These are phyloP conservation scores for Quercus robur DNA, from an alignment of 306 rosid species.

Conservation along the genomic window DNA sequence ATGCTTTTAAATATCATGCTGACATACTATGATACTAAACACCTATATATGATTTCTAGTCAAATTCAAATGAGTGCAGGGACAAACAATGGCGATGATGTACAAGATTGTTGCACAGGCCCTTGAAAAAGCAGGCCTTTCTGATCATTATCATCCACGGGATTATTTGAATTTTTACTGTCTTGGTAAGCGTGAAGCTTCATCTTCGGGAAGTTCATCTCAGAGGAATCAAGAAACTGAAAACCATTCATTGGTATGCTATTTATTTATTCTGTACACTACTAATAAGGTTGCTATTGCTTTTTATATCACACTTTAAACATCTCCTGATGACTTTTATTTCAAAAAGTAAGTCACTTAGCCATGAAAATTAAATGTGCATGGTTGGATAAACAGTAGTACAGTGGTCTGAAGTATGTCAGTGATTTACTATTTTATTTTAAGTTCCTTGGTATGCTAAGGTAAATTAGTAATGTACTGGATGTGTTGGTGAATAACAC, in stretches of 20 bases:
- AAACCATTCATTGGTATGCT: constrained; percentile 48
- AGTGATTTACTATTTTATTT: too few species aligned
- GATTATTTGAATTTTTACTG: constrained; percentile 72
- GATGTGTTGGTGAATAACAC: too few species aligned
- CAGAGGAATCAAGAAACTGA: constrained; percentile 24
- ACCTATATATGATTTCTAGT: not conserved
- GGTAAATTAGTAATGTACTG: too few species aligned
- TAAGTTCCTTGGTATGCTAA: too few species aligned
- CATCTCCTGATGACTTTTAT: too few species aligned
- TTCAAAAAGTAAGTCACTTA: too few species aligned
- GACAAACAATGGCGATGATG: constrained; percentile 82
- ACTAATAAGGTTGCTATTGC: too few species aligned
- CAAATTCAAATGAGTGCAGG: constrained; percentile 36
- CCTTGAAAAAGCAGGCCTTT: constrained; percentile 48
- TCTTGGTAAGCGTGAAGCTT: constrained; percentile 59
- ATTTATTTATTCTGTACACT: not conserved
- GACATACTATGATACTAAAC: not conserved
- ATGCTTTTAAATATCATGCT: not conserved
- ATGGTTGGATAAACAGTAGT: too few species aligned
- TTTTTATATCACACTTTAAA: too few species aligned
- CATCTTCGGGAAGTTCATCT: not conserved
- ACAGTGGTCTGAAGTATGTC: too few species aligned
- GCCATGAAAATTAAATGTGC: too few species aligned
- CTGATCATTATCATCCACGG: constrained; percentile 45
- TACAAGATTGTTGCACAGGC: constrained; percentile 51